phyloP scores from a whole-genome alignment of 345 rosid species.

The Eucalyptus globulus region DNA sequence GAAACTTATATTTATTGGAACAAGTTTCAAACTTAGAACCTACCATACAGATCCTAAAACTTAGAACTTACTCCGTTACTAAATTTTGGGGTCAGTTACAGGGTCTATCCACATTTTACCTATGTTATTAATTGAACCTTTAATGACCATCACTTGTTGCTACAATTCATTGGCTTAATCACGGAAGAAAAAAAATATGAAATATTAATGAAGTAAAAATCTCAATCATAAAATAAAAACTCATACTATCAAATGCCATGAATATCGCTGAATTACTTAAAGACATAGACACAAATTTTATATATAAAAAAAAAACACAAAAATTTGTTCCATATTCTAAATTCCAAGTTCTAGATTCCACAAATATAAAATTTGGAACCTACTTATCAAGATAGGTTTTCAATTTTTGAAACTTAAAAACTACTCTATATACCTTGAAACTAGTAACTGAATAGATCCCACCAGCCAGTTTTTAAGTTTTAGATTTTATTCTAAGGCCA shows the following conservation, averaged over 20 bases:
- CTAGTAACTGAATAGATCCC: accelerated
- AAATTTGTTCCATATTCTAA: no score
- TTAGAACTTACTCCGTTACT: accelerated
- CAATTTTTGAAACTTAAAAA: no score
- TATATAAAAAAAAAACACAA: accelerated
- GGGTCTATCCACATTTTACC: no score
- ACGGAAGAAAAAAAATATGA: accelerated
- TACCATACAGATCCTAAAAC: accelerated
- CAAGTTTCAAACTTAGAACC: accelerated
- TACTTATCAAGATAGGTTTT: no score
- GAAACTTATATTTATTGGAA: no score
- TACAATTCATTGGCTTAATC: no score
- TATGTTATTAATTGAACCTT: no score
- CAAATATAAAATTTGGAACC: no score
- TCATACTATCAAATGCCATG: no score
- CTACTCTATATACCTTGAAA: accelerated
- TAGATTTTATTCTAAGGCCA: accelerated
- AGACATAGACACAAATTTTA: no score
- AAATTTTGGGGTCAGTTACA: accelerated
- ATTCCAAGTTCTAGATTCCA: no score
- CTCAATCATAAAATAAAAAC: not conserved
- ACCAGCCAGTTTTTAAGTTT: accelerated
- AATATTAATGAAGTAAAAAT: no score
- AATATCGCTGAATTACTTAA: accelerated
- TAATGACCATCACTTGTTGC: accelerated